Conservation (phyloP, 176 grass and related monocot species). For the Bolboschoenus planiculmis region DNA sequence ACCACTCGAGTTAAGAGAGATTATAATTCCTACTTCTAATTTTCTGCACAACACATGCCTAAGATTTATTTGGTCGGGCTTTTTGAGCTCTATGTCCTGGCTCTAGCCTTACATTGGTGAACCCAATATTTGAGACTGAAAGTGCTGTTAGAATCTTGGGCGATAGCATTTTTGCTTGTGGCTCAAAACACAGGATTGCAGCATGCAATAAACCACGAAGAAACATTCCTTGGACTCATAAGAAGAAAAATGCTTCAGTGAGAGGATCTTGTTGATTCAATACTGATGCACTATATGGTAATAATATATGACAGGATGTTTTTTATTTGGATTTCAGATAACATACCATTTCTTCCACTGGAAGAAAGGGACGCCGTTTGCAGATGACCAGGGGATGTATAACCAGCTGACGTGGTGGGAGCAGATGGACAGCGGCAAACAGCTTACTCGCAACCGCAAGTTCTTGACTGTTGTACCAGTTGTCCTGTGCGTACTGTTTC, state of each 20-base stretch:
- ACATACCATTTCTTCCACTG: slow-evolving; percentile 96
- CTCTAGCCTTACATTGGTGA: not conserved
- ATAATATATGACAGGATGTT: not conserved
- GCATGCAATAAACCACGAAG: not conserved
- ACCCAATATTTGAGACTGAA: not conserved
- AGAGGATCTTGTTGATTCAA: not conserved
- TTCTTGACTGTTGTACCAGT: slow-evolving; percentile 79
- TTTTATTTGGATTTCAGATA: slow-evolving; percentile 46
- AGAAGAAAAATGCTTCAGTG: not conserved
- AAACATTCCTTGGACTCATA: too few species aligned
- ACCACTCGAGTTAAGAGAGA: not conserved
- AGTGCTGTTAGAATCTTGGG: not conserved
- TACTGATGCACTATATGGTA: not conserved
- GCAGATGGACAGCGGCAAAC: slow-evolving; percentile 87
- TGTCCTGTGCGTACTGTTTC: slow-evolving; percentile 46
- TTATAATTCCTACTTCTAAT: not conserved
- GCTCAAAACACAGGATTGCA: not conserved
- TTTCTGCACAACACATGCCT: not conserved
- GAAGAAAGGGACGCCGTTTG: slow-evolving; percentile 88
- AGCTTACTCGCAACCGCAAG: slow-evolving; percentile 84
- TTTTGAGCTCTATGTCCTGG: not conserved
- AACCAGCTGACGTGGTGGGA: slow-evolving; percentile 91
- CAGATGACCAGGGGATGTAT: slow-evolving; percentile 87
- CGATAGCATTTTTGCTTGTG: not conserved
- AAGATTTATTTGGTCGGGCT: not conserved